Base-by-base conservation (phyloP, 2,329 filamentous ascomycete genomes). In the Rutstroemia sp. region DNA sequence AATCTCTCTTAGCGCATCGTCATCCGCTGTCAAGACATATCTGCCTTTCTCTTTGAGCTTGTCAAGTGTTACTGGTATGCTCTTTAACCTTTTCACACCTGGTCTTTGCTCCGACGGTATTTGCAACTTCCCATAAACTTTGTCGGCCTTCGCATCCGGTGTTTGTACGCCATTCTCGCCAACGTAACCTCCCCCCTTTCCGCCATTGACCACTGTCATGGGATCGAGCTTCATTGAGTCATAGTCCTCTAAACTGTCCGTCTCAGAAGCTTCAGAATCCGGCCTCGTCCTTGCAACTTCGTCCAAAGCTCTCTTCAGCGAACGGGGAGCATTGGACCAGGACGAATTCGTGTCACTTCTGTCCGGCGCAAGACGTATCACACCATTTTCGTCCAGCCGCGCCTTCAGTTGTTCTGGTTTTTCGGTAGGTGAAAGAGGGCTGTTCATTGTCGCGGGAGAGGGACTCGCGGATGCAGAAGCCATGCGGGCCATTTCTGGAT, bases 181-280 rank as follows among this genome's bases (percentile, higher is more conserved):
- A 63, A 61, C 44, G 67, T 71, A 61, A 57, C 69, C 44, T 62
- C 70, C 46, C 66, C 72, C 58, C 63, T 71, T 59, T 55, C 67
- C 58, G 65, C 72, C 34, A 66, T 65, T 50, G 58, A 66, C 54
- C 5, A 69, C 60, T 21, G 65, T 57, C 30, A 48, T 57, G 2
- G 63, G 65, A 50, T 68, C 65, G 45, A 60, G 65, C 42, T 52
- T 63, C 16, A 69, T 37, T 6, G 63, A 52, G 59, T 69, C 67
- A 44, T 68, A 68, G 46, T 69, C 66, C 53, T 69, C 67, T 53
- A 68, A 64, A 23, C 66, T 67, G 16, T 60, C 56, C 46, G 49
- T 65, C 39, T 68, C 66, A 9, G 59, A 51, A 6, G 48, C 59
- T 21, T 63, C 60, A 19, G 59, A 59, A 38, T 51, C 56, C 47